These are phyloP conservation scores for Alternaria panax DNA, from an alignment of 2,329 filamentous ascomycete species.

Conservation along the genomic window DNA sequence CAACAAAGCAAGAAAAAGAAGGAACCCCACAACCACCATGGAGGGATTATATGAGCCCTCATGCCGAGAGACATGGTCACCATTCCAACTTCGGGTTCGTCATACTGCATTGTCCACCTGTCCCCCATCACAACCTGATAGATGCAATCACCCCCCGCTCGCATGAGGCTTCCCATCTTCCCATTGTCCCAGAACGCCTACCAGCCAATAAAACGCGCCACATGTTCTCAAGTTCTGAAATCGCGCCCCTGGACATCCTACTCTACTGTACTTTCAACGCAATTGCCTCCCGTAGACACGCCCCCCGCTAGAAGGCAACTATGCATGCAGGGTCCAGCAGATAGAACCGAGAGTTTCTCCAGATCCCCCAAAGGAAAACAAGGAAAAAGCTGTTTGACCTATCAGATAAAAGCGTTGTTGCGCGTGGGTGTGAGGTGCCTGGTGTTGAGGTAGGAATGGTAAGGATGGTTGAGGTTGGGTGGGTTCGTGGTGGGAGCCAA, in stretches of 20 bases:
- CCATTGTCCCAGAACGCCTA: slow-evolving; percentile 16
- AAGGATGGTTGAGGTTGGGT: slow-evolving; percentile 29
- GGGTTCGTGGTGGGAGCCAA: slow-evolving; percentile 34
- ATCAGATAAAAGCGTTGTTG: slow-evolving; percentile 35
- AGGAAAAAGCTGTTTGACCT: slow-evolving; percentile 27
- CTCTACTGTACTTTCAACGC: slow-evolving; percentile 16
- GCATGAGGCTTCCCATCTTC: slow-evolving; percentile 23
- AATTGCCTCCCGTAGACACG: slow-evolving; percentile 20
- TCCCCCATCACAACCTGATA: too few relatives aligned
- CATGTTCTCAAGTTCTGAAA: slow-evolving; percentile 39
- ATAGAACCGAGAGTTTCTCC: slow-evolving; percentile 39
- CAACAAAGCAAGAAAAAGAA: slow-evolving; percentile 21
- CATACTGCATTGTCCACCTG: slow-evolving; percentile 45
- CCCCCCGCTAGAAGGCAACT: slow-evolving; percentile 41
- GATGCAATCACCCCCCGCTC: too few relatives aligned
- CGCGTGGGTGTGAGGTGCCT: slow-evolving; percentile 42
- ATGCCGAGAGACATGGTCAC: slow-evolving; percentile 25
- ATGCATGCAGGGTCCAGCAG: slow-evolving; percentile 43
- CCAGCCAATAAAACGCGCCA: slow-evolving; percentile 45
- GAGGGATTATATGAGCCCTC: slow-evolving; percentile 39
- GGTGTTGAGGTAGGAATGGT: slow-evolving; percentile 43
- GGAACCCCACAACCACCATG: slow-evolving; percentile 14
- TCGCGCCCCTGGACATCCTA: slow-evolving; percentile 23
- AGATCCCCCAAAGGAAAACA: slow-evolving; percentile 25
- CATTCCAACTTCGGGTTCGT: slow-evolving; percentile 48